Base-by-base conservation (phyloP, 2,329 filamentous ascomycete species). In the Phyllosticta citribraziliensis region DNA sequence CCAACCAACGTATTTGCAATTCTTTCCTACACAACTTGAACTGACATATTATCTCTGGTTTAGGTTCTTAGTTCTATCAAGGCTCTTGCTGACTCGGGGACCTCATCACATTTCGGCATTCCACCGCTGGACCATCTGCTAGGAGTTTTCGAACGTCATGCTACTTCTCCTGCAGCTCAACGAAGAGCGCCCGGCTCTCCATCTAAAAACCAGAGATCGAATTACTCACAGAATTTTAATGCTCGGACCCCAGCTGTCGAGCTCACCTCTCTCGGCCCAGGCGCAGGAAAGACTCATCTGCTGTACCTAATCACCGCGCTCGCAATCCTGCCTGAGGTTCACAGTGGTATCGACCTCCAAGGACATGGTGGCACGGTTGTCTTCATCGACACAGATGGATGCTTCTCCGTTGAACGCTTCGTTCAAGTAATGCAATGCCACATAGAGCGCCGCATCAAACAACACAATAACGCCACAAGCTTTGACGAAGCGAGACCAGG, bases 221-320 rank as follows among this genome's bases (percentile, higher is more conserved):
- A 66, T 20, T 67, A 68, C 10, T n/a, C 17, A 8, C 40, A 47
- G 40, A 1, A 47, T 14, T 14, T 40, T 1, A n/a, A 47, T n/a
- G 6, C 40, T 12, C 35, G 35, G 9, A 40, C 40, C 14, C 75
- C 79, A 0, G 73, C 81, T 5, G 65, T 86, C 57, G 83, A 86
- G 67, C 73, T 87, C 54, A 76, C 79, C 20, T 82, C 82, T 57
- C 71, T 74, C 40, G 73, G 73, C 12, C 73, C 82, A 3, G 78
- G 77, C 25, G 73, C 77, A 11, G 84, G 84, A 10, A 86, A 85
- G 70, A 82, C 84, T 0, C 79, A 82, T 40, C 68, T 87, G 0
- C 72, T 87, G 40, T 84, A 86, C 70, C 77, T 82, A 63, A 70
- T 86, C 51, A 76, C 76, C 27, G 77, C 79, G 2, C 67, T 76